Percentiles rank a stretch among this genome's conserved stretches.
These are phyloP conservation scores for Chaetomiaceae sp. DNA, from an alignment of 2,329 filamentous ascomycete genomes.

Conservation along the genomic window DNA sequence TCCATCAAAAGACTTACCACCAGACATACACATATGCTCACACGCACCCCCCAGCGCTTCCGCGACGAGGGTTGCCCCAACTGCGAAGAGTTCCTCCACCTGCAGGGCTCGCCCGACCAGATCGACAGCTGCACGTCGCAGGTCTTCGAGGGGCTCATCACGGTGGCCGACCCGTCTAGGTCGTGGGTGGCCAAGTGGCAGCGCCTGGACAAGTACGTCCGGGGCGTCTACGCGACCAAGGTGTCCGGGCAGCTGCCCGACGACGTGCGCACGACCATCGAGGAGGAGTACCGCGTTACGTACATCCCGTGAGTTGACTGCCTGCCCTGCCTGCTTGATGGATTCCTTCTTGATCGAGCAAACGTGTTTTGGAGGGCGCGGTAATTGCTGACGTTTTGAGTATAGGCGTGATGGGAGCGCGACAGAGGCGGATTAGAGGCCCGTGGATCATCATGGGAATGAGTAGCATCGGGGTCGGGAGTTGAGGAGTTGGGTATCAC, in stretches of 20 bases:
- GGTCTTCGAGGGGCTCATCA: slow-evolving; percentile 90
- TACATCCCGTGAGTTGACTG: slow-evolving; percentile 64
- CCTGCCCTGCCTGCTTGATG: slow-evolving; percentile 9
- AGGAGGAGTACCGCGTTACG: slow-evolving; percentile 59
- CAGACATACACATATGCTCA: background rate
- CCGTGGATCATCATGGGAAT: background rate
- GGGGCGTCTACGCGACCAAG: slow-evolving; percentile 90
- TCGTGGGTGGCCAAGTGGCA: slow-evolving; percentile 99
- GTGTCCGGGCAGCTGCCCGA: slow-evolving; percentile 76
- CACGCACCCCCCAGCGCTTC: slow-evolving; percentile 61
- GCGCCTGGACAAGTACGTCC: slow-evolving; percentile 79
- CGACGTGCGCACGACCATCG: slow-evolving; percentile 55
- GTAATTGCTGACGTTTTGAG: background rate
- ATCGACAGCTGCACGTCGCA: slow-evolving; percentile 92
- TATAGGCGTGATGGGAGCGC: slow-evolving; percentile 53
- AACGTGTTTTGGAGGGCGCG: background rate
- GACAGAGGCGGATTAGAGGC: slow-evolving; percentile 40
- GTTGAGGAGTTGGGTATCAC: slow-evolving; percentile 17
- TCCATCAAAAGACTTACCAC: slow-evolving; percentile 1
- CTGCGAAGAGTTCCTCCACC: slow-evolving; percentile 87
- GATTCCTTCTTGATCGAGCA: background rate
- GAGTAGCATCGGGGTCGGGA: slow-evolving; percentile 14
- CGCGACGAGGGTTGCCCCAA: slow-evolving; percentile 86
- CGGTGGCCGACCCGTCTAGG: slow-evolving; percentile 71
- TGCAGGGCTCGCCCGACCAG: slow-evolving; percentile 70